Evolutionary conservation across 169 alveolate species (phyloP), one percentile per base, ranked within the genome.

Genomic region (Pseudocohnilembus persalinus): DNA sequence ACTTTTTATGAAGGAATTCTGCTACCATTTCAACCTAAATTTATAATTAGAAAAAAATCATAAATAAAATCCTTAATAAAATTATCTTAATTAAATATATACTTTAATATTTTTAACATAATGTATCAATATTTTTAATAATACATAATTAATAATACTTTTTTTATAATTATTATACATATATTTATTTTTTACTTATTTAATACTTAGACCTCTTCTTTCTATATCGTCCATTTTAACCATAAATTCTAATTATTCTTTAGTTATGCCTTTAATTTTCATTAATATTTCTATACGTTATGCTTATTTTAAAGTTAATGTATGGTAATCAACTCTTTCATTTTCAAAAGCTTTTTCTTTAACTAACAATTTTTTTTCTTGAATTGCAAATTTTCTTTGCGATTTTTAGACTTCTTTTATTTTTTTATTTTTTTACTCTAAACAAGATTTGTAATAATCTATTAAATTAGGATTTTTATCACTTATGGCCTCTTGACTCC

Each of bases 271-370:
- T 20, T 49, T 49, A 11, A 49, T 49, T 49, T 49, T 49, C 68
- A 49, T 49, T 20, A 49, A 49, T 49, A 49, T 20, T 11, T 49
- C 68, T 49, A 49, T 49, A 11, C 68, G 4, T 49, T 49, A 20
- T 20, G 68, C 68, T 49, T 49, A 49, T 20, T 49, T 49, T 49
- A 49, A 49, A 49, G 20, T 20, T 11, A 20, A 11, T 11, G 26
- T 76, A 29, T 35, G 74, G 63, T 79, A 79, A 1, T 63, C 84
- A n/a, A 75, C 31, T 20, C 84, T 64, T 63, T 79, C 84, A 34
- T 64, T 49, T 79, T 79, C 84, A 63, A 79, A 79, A 28, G 84
- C 84, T 63, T 79, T 79, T 79, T 79, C 84, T 79, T 79, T 79
- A 35, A 79, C 84, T 26, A 79, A 63, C 28, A 79, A 31, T 63